Percentiles rank a stretch among this genome's conserved stretches.
Conservation (phyloP, 768 basidiomycete species). For the Trametes coccinea region DNA sequence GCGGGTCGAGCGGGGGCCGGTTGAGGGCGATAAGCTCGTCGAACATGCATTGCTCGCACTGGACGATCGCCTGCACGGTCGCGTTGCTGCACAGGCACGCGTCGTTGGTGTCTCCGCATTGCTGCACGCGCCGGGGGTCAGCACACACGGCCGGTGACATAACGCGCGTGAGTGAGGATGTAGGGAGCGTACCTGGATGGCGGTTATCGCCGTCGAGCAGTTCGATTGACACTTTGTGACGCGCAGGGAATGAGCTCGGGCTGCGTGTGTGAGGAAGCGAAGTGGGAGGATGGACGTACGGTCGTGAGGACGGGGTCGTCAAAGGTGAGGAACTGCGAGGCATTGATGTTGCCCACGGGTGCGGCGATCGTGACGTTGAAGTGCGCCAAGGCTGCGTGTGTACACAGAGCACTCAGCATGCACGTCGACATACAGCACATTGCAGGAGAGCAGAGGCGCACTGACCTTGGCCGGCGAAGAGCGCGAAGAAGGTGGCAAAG, state of each 20-base stretch:
- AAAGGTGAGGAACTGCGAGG: constrained; percentile 47
- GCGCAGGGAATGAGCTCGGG: constrained; percentile 24
- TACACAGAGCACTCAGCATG: background rate
- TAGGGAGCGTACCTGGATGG: constrained; percentile 29
- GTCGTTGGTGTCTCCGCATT: constrained; percentile 45
- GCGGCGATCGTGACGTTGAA: constrained; percentile 51
- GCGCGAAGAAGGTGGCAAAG: constrained; percentile 39
- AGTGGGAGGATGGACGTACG: constrained; percentile 26
- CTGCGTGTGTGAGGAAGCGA: background rate
- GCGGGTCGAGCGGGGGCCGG: constrained; percentile 50
- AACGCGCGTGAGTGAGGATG: no score
- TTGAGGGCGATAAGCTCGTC: constrained; percentile 53
- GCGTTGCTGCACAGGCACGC: constrained; percentile 54
- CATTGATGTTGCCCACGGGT: constrained; percentile 37
- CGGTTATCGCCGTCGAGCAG: constrained; percentile 30
- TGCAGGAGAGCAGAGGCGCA: background rate
- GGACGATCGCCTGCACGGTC: constrained; percentile 42
- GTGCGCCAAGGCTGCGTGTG: constrained; percentile 37
- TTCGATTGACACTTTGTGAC: constrained; percentile 32
- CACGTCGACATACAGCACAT: background rate
- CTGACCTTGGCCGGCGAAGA: constrained; percentile 60
- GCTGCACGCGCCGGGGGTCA: background rate
- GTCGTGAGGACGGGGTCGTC: constrained; percentile 32
- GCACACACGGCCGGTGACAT: no score
- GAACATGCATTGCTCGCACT: constrained; percentile 73